These are phyloP conservation scores for Coemansia sp. DNA, from an alignment of 192 early-diverging fungal genomes.

Conservation along the genomic window DNA sequence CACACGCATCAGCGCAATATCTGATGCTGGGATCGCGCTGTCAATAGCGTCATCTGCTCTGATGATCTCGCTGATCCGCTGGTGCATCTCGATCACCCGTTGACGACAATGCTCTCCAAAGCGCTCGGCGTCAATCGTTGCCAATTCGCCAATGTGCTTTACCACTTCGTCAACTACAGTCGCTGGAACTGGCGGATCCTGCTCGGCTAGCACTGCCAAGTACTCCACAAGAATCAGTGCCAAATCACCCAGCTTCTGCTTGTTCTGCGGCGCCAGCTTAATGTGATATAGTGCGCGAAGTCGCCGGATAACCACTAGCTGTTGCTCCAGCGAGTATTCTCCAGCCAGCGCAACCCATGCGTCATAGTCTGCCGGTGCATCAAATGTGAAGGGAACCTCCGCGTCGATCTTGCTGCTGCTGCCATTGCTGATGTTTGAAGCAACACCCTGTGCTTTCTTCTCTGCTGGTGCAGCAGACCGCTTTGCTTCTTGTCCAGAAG, in stretches of 20 bases:
- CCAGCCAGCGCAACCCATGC: slow-evolving; percentile 70
- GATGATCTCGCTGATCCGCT: slow-evolving; percentile 40
- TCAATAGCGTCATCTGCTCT: background rate
- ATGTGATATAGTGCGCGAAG: slow-evolving; percentile 83
- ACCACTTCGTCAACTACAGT: slow-evolving; percentile 59
- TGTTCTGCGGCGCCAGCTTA: slow-evolving; percentile 81
- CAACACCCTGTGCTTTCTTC: too few species aligned
- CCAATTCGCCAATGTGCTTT: slow-evolving; percentile 66
- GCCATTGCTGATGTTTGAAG: slow-evolving; percentile 41
- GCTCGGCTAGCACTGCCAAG: slow-evolving; percentile 62
- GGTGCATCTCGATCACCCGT: slow-evolving; percentile 58
- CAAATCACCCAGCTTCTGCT: slow-evolving; percentile 68
- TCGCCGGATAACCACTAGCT: slow-evolving; percentile 73
- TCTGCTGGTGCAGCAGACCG: too few species aligned
- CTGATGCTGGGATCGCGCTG: slow-evolving; percentile 49
- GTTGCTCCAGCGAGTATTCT: slow-evolving; percentile 65
- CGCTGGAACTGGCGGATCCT: slow-evolving; percentile 57
- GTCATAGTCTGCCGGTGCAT: slow-evolving; percentile 71
- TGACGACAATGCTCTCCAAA: slow-evolving; percentile 61
- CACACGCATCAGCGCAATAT: slow-evolving; percentile 67
- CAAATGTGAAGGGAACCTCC: slow-evolving; percentile 83
- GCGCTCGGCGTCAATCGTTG: slow-evolving; percentile 58
- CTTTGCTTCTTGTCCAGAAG: slow-evolving; percentile 19
- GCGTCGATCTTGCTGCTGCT: slow-evolving; percentile 13
- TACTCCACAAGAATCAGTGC: slow-evolving; percentile 71